Conservation (phyloP, 192 early-diverging fungal species). For the Bifiguratus adelaidae region DNA sequence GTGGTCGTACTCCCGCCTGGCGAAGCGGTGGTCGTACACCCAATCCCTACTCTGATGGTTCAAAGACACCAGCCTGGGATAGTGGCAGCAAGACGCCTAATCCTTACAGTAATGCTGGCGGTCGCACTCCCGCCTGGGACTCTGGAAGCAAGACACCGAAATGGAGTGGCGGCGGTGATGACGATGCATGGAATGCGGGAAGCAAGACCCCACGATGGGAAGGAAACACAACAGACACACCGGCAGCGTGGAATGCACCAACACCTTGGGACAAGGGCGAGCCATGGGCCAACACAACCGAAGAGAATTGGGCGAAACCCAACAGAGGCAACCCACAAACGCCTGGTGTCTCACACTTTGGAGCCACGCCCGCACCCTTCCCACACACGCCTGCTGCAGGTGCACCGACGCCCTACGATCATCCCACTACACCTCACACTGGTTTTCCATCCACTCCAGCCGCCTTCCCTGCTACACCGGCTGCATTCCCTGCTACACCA, state of each 20-base stretch:
- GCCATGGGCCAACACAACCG: too few species aligned
- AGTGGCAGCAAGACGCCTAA: slow-evolving; percentile 44
- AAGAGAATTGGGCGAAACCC: too few species aligned
- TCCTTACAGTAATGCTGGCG: slow-evolving; percentile 26
- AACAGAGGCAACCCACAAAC: slow-evolving; percentile 15
- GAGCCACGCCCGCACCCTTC: slow-evolving; percentile 21
- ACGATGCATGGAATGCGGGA: slow-evolving; percentile 14
- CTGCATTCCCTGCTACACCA: slow-evolving; percentile 38
- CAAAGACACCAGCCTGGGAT: slow-evolving; percentile 43
- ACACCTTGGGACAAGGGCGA: slow-evolving; percentile 17
- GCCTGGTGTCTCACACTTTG: slow-evolving; percentile 31
- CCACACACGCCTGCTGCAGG: slow-evolving; percentile 8
- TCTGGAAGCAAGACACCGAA: slow-evolving; percentile 46
- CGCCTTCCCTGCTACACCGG: slow-evolving; percentile 39
- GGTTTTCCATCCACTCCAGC: slow-evolving; percentile 39
- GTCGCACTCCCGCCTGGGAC: slow-evolving; percentile 41
- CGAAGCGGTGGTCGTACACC: too few species aligned
- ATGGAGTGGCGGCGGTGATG: slow-evolving; percentile 3
- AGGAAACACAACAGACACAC: slow-evolving; percentile 33
- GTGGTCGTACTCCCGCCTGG: slow-evolving; percentile 49
- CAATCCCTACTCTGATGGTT: slow-evolving; percentile 14
- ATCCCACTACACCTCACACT: slow-evolving; percentile 30
- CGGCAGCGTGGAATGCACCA: slow-evolving; percentile 19
- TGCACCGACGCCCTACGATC: slow-evolving; percentile 26
- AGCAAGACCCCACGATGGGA: slow-evolving; percentile 60